These are phyloP conservation scores for Penicillium sp. DNA, from an alignment of 2,329 filamentous ascomycete genomes.

Conservation along the genomic window DNA sequence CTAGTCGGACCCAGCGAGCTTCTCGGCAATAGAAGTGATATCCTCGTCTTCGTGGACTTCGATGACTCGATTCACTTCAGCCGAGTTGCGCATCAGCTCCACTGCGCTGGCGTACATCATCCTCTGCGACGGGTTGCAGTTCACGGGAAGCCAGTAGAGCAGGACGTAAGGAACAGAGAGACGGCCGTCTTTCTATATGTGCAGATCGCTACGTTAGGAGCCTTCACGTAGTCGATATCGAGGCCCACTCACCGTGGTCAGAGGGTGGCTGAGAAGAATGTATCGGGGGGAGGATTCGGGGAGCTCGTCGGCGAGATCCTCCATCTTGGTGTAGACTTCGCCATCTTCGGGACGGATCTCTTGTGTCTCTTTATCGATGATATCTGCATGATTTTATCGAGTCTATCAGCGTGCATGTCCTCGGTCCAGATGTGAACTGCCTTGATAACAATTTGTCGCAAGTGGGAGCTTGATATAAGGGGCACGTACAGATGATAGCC, in stretches of 20 bases:
- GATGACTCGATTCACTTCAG: slow-evolving; percentile 82
- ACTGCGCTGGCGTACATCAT: slow-evolving; percentile 97
- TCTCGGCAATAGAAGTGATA: slow-evolving; percentile 73
- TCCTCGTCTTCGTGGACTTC: slow-evolving; percentile 82
- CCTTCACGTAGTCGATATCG: background rate
- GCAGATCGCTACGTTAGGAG: slow-evolving; percentile 1
- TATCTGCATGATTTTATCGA: slow-evolving; percentile 53
- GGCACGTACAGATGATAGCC: slow-evolving; percentile 83
- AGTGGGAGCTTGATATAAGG: slow-evolving; percentile 1
- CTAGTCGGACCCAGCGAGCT: slow-evolving; percentile 45
- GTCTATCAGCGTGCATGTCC: background rate
- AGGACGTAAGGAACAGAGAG: slow-evolving; percentile 89
- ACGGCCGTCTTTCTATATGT: slow-evolving; percentile 69
- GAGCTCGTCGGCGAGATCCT: slow-evolving; percentile 80
- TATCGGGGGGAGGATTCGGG: slow-evolving; percentile 90
- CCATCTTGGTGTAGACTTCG: slow-evolving; percentile 76
- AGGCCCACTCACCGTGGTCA: slow-evolving; percentile 67
- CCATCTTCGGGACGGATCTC: slow-evolving; percentile 85
- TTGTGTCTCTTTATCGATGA: slow-evolving; percentile 85
- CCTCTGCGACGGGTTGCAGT: slow-evolving; percentile 78
- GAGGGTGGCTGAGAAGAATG: slow-evolving; percentile 83
- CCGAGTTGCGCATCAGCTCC: slow-evolving; percentile 90
- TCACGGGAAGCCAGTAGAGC: slow-evolving; percentile 89
- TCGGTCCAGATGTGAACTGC: background rate
- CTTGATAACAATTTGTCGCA: background rate